Conservation (phyloP, 495 filamentous ascomycete species). For the Hypoxylon perforatum region DNA sequence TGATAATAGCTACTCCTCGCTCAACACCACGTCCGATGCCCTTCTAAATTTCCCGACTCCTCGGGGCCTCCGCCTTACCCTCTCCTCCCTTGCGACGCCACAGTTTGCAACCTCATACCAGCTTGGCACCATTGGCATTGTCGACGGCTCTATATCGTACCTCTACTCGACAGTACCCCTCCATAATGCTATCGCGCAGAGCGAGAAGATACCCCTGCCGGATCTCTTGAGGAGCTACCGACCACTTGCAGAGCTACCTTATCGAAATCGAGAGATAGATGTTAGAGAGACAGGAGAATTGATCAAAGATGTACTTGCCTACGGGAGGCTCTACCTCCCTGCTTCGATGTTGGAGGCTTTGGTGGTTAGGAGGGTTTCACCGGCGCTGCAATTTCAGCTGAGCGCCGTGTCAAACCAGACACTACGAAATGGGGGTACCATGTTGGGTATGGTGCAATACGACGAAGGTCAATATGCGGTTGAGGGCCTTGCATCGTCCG, state of each 20-base stretch:
- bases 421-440: conserved; percentile 78
- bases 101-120: conserved; percentile 94
- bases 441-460: conserved; percentile 84
- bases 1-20: conserved; percentile 90
- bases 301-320: conserved; percentile 71
- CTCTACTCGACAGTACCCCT: conserved; percentile 86
- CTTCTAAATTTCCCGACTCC: conserved; percentile 88
- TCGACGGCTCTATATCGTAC: conserved; percentile 92
- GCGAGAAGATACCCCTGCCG: conserved; percentile 59
- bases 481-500: conserved; percentile 92
- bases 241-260: conserved; percentile 52
- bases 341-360: conserved; percentile 86
- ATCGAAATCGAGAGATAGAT: conserved; percentile 34
- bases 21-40: conserved; percentile 87
- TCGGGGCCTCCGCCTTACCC: conserved; percentile 77
- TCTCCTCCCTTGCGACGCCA: conserved; percentile 89
- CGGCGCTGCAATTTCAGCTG: conserved; percentile 80
- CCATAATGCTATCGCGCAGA: conserved; percentile 56
- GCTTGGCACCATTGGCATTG: conserved; percentile 82
- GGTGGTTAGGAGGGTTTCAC: conserved; percentile 82
- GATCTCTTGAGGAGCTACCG: conserved; percentile 59
- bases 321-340: conserved; percentile 90
- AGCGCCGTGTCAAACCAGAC: conserved; percentile 81
- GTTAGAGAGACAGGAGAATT: conserved; percentile 34
- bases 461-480: conserved; percentile 89